Base-by-base conservation (phyloP, 768 basidiomycete species). In the Infundibulicybe gibba region DNA sequence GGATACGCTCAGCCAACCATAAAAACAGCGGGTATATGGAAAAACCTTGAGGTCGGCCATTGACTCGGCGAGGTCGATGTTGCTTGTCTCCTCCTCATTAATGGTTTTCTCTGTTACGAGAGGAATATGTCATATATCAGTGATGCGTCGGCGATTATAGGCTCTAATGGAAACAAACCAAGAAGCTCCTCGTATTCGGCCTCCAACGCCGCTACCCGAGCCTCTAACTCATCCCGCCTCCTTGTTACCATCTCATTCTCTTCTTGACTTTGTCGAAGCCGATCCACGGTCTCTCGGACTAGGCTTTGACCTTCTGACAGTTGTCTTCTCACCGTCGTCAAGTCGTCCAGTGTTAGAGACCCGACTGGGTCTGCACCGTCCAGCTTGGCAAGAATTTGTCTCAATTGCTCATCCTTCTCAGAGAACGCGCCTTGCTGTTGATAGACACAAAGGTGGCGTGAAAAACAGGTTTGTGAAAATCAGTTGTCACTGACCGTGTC, bases 121-220 rank as follows among this genome's bases (percentile, higher is more conserved):
- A 17, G 13, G 8, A 25, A 25, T 25, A 16, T 32, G 40, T 30
- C 46, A 33, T 41, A 46, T 42, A 50, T 56, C 41, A 58, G 50
- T 54, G 47, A 44, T 52, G 48, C 21, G 31, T 15, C n/a, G 12
- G 6, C 44, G 48, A 34, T 41, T 20, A 45, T 34, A 32, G 41
- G 38, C 47, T 48, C 25, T 8, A 25, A 25, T 25, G 25, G 45
- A 49, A 45, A 70, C 83, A 53, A 52, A 93, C 94, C 94, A 30
- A 99, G 77, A 19, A 98, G 76, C 66, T 98, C 97, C 66, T 99
- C 97, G 57, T 97, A 98, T 60, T 98, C 97, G 3, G 87, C 74
- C 67, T 98, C 94, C 21, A 98, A 70, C 39, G 83, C 77, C 32
- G 81, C 66, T 41, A 97, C 74, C 49, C 94, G 79, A 34, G 77